Evolutionary conservation across 305 asterid genomes (phyloP), one percentile per base, ranked within the genome.

Genomic region (Solanum hybrid): DNA sequence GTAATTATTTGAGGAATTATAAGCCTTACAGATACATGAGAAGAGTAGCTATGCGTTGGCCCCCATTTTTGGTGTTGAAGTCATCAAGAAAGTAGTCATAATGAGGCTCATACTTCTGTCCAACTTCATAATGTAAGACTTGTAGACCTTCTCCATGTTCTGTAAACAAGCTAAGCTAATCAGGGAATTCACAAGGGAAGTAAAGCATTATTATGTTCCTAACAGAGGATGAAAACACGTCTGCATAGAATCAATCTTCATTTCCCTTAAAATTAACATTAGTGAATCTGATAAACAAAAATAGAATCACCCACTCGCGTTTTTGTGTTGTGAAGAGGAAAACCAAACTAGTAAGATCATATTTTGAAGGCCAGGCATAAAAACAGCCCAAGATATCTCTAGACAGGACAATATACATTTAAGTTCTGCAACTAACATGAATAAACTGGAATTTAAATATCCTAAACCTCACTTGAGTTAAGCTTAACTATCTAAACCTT

Each of bases 91-190:
- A 97, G 93, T 94, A 96, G 90, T 97, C 98, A 91, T 68, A 94
- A 92, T 97, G 99, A 92, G 98, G 98, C 91, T 96, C 99, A 8
- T 95, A 96, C 89, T 97, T 97, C 91, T 97, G 99, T 57, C 99
- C 98, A 89, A 88, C 97, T 91, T 96, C 99, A 89, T 97, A 97
- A 92, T 95, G 98, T 89, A 96, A 93, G 83, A 97, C 92, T 93
- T 97, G 98, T 76, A 96, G 93, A 79, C 97, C 98, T 93, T 97
- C 98, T 89, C 98, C 98, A 88, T 96, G 97, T 38, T 94, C 99
- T 97, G 96, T 83, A 45, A 75, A 89, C 88, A 89, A 89, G 13
- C 70, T 79, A 38, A 87, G 24, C 89, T 87, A 87, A n/a, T 92
- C 61, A 79, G 89, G 86, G 89, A 84, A 89, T 91, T 32, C 76